Conservation (phyloP, 768 basidiomycete species). For the Phaeotremella skinneri region DNA sequence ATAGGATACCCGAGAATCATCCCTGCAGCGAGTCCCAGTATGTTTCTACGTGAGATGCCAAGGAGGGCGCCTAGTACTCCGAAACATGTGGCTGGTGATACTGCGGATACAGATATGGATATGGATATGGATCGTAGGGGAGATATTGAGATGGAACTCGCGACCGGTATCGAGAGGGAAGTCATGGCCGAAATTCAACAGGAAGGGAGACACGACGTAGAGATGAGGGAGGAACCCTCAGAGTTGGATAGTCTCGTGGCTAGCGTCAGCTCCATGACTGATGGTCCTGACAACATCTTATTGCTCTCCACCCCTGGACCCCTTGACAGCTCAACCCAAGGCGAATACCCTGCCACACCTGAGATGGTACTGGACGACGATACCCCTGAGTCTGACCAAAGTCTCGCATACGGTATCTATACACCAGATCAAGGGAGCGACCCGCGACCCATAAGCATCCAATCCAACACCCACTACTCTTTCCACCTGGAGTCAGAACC, state of each 20-base stretch:
- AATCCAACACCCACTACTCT: neutral
- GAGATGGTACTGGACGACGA: neutral
- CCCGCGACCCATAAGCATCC: neutral
- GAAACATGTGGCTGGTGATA: conserved; percentile 9
- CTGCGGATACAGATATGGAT: neutral
- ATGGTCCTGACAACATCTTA: neutral
- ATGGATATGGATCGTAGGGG: neutral
- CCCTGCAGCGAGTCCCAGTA: conserved; percentile 18
- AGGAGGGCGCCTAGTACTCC: conserved; percentile 32
- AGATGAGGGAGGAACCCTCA: neutral
- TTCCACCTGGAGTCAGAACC: conserved; percentile 1
- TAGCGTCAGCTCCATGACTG: neutral
- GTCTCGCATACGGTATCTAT: neutral
- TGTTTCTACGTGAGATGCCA: conserved; percentile 29
- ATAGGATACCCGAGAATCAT: conserved; percentile 32
- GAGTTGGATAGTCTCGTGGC: neutral
- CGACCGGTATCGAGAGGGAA: neutral
- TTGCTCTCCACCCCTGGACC: neutral
- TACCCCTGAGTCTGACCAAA: neutral
- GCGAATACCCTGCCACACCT: neutral
- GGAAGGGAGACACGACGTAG: neutral
- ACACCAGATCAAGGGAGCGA: neutral
- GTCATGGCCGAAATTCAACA: neutral
- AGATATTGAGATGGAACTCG: conserved; percentile 2
- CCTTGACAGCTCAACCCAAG: neutral